These are phyloP conservation scores for Westerdykella sp. DNA, from an alignment of 2,329 filamentous ascomycete species.

Conservation along the genomic window DNA sequence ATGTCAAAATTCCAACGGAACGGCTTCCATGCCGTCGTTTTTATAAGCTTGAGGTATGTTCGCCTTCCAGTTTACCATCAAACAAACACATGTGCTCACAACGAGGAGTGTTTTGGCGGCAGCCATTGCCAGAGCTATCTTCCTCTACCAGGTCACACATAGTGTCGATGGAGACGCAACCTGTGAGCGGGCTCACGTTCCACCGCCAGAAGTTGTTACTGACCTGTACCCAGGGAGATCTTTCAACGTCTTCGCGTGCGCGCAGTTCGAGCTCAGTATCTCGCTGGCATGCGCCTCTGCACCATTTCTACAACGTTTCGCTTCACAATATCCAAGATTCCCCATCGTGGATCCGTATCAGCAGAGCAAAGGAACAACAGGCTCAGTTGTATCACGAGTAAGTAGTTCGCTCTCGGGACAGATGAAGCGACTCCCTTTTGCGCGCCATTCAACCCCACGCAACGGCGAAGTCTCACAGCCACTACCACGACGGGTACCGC, in stretches of 20 bases:
- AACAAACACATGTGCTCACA: slow-evolving; percentile 3
- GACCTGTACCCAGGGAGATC: slow-evolving; percentile 13
- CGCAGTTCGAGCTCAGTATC: slow-evolving; percentile 20
- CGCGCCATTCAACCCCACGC: slow-evolving; percentile 3
- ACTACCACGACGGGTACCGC: slow-evolving; percentile 3
- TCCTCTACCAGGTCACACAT: slow-evolving; percentile 15
- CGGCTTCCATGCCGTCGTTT: slow-evolving; percentile 10
- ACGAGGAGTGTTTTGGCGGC: slow-evolving; percentile 24
- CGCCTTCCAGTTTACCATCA: background rate
- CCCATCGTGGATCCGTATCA: slow-evolving; percentile 7
- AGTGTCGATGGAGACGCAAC: slow-evolving; percentile 15
- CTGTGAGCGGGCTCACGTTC: slow-evolving; percentile 8
- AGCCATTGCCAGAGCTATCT: slow-evolving; percentile 29
- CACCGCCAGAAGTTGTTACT: background rate
- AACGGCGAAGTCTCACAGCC: slow-evolving; percentile 7
- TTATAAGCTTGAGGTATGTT: slow-evolving; percentile 13
- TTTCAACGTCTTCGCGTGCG: slow-evolving; percentile 20
- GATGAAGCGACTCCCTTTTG: slow-evolving; percentile 7
- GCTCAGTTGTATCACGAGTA: slow-evolving; percentile 14
- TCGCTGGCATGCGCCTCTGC: slow-evolving; percentile 21
- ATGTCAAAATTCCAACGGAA: slow-evolving; percentile 14
- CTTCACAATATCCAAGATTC: slow-evolving; percentile 4
- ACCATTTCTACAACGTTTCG: slow-evolving; percentile 18
- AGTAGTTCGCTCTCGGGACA: slow-evolving; percentile 10
- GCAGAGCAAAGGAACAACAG: slow-evolving; percentile 2